phyloP scores from a whole-genome alignment of 78 protist genomes.

The Anaeramoeba flamelloides region DNA sequence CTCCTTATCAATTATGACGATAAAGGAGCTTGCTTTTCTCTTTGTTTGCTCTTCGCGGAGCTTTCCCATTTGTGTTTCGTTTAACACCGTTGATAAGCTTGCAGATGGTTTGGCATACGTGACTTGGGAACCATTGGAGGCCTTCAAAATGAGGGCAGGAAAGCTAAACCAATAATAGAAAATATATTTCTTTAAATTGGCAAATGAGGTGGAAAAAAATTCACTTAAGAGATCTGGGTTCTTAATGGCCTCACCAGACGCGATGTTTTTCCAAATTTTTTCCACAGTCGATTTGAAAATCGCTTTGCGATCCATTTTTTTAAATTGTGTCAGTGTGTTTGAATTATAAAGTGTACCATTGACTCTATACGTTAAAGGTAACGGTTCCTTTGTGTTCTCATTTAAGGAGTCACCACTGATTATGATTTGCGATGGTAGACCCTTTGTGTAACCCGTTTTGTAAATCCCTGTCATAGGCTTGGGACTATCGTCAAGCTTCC shows the following conservation, averaged over 20 bases:
- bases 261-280: conserved; percentile 31
- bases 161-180: conserved; percentile 64
- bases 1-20: no score
- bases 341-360: conserved; percentile 21
- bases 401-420: no score
- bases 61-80: not conserved
- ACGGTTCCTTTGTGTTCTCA: not conserved
- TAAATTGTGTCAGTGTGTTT: conserved; percentile 26
- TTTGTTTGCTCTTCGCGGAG: not conserved
- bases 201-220: conserved; percentile 48
- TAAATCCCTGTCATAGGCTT: not conserved
- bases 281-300: not conserved
- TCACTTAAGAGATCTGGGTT: conserved; percentile 27
- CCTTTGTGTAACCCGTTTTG: not conserved
- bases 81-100: not conserved
- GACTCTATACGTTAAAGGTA: not conserved
- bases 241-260: conserved; percentile 27
- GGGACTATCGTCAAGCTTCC: not conserved
- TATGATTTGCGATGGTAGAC: not conserved
- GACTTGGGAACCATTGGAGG: not conserved
- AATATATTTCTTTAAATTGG: conserved; percentile 59
- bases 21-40: not conserved
- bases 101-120: not conserved
- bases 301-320: conserved; percentile 2
- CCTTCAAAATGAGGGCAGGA: conserved; percentile 41